Evolutionary conservation across 164 flowering plant genomes (phyloP), one percentile per base, ranked within the genome.

Genomic region (Macadamia integrifolia): DNA sequence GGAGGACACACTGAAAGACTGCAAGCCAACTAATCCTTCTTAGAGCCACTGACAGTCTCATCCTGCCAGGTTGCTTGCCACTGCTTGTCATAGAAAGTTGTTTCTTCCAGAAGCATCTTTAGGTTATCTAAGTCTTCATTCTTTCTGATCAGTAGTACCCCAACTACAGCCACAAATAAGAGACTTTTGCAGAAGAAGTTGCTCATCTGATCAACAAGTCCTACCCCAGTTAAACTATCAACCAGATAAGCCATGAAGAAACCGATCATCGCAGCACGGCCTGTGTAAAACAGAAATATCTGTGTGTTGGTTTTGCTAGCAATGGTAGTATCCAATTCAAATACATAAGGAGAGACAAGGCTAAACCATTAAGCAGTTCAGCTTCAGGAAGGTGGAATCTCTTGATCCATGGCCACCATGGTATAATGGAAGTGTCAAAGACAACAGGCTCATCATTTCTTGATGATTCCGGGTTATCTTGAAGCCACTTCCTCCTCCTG

Each of bases 1-100:
- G 17, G 40, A 57, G 28, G 62, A 69, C 43, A 58, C 61, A 61
- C 64, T 43, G 56, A 65, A 58, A 17, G 31, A 62, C 48, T 52
- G n/a, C 30, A 66, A 50, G 62, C 30, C 17, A 17, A 49, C 69
- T 80, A 84, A 60, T 82, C 80, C 57, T 80, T 76, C 71, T 79
- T 79, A 31, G 79, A 61, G 66, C 66, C 66, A 60, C 67, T 67
- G 15, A 87, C 5, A 58, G 65, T 76, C 65, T 90, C 95, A 62
- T 92, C 99, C 74, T 89, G 83, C 98, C 97, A 94, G 18, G 99
- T 80, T 74, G 97, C 99, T 86, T 92, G 99, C 97, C 97, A 92
- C 78, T 94, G 99, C 85, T 92, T 92, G 84, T 94, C 99, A 50
- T 94, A 92, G 71, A 92, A 87, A 29, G 95, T 94, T 15, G 97